These are phyloP conservation scores for Leptomonas seymouri DNA, from an alignment of 208 protist species.

Conservation along the genomic window DNA sequence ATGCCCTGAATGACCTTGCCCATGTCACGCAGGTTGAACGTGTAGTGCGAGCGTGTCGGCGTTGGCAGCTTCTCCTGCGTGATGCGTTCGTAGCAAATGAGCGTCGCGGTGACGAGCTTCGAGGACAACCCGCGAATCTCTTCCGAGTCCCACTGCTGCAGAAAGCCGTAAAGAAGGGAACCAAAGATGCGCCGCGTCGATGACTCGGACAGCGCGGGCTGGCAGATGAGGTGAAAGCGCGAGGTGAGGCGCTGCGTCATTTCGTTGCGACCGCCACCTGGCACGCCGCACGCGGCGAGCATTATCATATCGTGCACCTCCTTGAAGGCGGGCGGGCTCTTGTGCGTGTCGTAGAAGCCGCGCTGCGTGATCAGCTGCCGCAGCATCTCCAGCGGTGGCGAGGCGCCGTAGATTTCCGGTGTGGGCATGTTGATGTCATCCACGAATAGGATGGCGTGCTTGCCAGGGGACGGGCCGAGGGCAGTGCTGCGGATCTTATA, in stretches of 20 bases:
- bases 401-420: constrained; percentile 94
- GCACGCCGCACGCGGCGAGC: constrained; percentile 93
- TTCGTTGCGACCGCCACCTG: constrained; percentile 95
- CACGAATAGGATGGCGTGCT: constrained; percentile 92
- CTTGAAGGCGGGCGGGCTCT: constrained; percentile 92
- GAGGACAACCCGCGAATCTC: constrained; percentile 53
- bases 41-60: constrained; percentile 98
- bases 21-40: constrained; percentile 99
- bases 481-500: constrained; percentile 91
- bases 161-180: constrained; percentile 95
- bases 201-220: constrained; percentile 87
- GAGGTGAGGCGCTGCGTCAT: constrained; percentile 93
- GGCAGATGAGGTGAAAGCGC: constrained; percentile 94
- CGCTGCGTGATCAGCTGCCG: constrained; percentile 95
- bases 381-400: constrained; percentile 95
- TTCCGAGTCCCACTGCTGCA: constrained; percentile 61
- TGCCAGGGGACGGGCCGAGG: constrained; percentile 89
- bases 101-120: constrained; percentile 92
- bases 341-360: constrained; percentile 94
- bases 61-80: constrained; percentile 96
- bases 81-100: constrained; percentile 96
- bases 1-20: constrained; percentile 97
- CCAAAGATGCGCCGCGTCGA: constrained; percentile 95
- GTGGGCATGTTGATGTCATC: constrained; percentile 98
- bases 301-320: constrained; percentile 90